Conservation (phyloP, 306 rosid species). For the Luffa aegyptiaca region DNA sequence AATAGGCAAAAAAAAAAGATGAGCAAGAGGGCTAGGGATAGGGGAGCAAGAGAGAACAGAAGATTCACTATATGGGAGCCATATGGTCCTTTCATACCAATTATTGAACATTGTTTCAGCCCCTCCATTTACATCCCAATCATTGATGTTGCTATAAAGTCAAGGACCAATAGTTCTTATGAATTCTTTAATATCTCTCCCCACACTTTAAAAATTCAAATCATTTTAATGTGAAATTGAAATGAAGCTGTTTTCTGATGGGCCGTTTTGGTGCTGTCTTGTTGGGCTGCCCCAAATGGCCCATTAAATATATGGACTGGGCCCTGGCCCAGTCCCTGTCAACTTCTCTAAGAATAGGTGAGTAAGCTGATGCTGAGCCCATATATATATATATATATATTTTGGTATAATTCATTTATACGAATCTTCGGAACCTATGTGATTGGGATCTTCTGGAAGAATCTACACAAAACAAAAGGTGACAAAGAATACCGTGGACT, state of each 20-base stretch:
- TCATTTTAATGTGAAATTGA: neutral
- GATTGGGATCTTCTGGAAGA: too few relatives aligned
- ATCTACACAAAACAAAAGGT: too few relatives aligned
- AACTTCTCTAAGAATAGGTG: neutral
- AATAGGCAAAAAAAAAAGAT: neutral
- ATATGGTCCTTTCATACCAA: neutral
- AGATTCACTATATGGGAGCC: neutral
- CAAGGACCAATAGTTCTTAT: neutral
- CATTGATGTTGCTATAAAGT: neutral
- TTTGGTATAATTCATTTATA: too few relatives aligned
- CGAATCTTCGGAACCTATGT: too few relatives aligned
- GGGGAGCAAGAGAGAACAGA: neutral
- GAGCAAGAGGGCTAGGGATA: neutral
- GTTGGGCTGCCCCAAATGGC: neutral
- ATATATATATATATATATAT: too few relatives aligned
- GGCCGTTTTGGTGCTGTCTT: neutral
- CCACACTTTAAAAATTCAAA: neutral
- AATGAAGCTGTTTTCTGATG: neutral
- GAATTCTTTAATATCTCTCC: neutral
- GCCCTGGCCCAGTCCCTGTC: neutral
- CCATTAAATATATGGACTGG: neutral
- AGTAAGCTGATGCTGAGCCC: too few relatives aligned
- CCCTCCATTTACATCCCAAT: neutral
- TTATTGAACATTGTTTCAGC: neutral
- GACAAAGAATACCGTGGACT: too few relatives aligned